Base-by-base conservation (phyloP, 177 flowering plant species). In the Vitis hybrid region DNA sequence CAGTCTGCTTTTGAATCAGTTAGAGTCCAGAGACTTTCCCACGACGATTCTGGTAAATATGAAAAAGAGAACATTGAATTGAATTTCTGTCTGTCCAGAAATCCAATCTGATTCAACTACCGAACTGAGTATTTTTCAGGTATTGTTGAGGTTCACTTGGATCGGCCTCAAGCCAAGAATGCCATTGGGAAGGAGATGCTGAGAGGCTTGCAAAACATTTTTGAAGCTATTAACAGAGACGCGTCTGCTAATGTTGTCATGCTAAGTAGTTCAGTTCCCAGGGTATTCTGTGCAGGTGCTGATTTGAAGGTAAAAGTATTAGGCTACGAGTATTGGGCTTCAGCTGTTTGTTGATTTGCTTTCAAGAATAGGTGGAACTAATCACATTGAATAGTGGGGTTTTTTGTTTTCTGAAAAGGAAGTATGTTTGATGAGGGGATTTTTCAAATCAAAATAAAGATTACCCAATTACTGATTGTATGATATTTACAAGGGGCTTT, bases 211-310 rank as follows among this genome's bases (percentile, higher is more conserved):
- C 88, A 72, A 69, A 68, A 74, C 67, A 64, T 80, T 53, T 78
- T 94, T 45, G 91, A 88, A 70, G 55, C 74, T 53, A 72, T 92
- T 22, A 67, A 75, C 58, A 51, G 26, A 62, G 97, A 94, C 80
- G 68, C 82, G 1, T 84, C 89, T 59, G 90, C 87, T 55, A 85
- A 77, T 49, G 95, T 91, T 55, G 70, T 87, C 61, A 71, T 94
- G 89, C 76, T 94, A 51, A 66, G 77, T 67, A 94, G 98, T 72
- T 82, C 83, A 51, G 97, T 94, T 69, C 94, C 97, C 1, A 82
- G 73, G 72, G 90, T 90, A 33, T 94, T 94, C 75, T 94, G 97
- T 78, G 94, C 97, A 22, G 98, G 95, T 71, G 98, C 98, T 73
- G 98, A 94, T 86, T 79, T 94, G 83, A 94, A 92, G 97, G 98